Evolutionary conservation across 768 basidiomycete genomes (phyloP).

Genomic region (Rhodotorula diobovata): DNA sequence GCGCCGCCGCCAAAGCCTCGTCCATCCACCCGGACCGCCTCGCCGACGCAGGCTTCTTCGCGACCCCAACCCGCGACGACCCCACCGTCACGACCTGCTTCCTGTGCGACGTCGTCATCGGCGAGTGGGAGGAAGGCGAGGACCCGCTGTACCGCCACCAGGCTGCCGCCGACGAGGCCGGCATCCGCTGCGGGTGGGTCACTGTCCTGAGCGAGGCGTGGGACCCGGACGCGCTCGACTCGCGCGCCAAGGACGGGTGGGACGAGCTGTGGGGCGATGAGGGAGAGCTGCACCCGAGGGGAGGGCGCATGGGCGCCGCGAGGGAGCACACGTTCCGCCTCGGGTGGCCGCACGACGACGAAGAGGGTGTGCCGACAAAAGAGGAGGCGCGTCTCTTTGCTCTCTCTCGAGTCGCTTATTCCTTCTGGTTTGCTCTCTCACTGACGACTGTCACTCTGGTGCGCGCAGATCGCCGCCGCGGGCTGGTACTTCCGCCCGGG

Average conservation of each 20-base stretch:
- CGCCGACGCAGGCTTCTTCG: constrained; percentile 26
- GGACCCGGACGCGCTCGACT: constrained; percentile 3
- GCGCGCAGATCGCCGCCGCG: constrained; percentile 21
- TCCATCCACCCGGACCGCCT: constrained; percentile 34
- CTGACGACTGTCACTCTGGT: background rate
- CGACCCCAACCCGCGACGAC: constrained; percentile 16
- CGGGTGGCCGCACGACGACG: constrained; percentile 30
- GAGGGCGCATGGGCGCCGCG: constrained; percentile 10
- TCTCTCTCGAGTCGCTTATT: too few species aligned
- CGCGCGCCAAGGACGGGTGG: constrained; percentile 1
- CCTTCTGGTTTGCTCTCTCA: background rate
- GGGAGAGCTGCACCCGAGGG: constrained; percentile 14
- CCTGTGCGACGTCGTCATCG: constrained; percentile 20
- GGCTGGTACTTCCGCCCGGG: constrained; percentile 27
- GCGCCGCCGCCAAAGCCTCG: constrained; percentile 5
- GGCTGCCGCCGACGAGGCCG: constrained; percentile 14
- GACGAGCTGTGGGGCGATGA: constrained; percentile 12
- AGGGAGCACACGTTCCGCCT: constrained; percentile 22
- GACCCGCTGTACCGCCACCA: constrained; percentile 12
- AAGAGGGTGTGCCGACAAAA: constrained; percentile 13
- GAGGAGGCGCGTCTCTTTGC: constrained; percentile 16
- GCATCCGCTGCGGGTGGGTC: constrained; percentile 11
- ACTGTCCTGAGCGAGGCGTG: background rate
- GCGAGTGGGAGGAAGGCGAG: constrained; percentile 32
- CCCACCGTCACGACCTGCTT: constrained; percentile 31